Percentiles rank a stretch among this genome's conserved stretches.
Conservation (phyloP, 1,284 basidiomycete species). For the Pseudozyma tsukubaensis region DNA sequence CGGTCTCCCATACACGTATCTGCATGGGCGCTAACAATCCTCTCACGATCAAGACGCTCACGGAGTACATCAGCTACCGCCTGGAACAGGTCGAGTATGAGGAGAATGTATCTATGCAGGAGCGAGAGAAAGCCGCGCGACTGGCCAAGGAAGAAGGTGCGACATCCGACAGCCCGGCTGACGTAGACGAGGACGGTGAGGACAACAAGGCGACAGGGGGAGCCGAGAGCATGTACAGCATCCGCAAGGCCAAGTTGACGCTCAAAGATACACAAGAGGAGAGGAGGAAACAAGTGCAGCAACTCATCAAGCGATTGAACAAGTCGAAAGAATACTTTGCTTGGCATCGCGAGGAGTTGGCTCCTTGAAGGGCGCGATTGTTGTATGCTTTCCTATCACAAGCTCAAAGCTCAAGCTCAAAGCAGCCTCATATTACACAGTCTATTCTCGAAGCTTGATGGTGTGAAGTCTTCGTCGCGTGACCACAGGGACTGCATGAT, state of each 20-base stretch:
- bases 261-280: conserved; percentile 49
- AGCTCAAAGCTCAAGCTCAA: background rate
- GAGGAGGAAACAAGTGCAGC: conserved; percentile 32
- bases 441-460: too few relatives aligned
- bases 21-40: conserved; percentile 56
- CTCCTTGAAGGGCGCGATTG: conserved; percentile 9
- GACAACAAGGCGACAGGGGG: background rate
- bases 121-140: conserved; percentile 24
- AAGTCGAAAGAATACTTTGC: conserved; percentile 52
- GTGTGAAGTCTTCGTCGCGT: too few relatives aligned
- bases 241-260: conserved; percentile 46
- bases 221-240: conserved; percentile 33
- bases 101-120: conserved; percentile 39
- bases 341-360: conserved; percentile 48
- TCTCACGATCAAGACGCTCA: conserved; percentile 27
- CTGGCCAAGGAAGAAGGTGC: conserved; percentile 10
- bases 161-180: background rate
- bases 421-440: too few relatives aligned
- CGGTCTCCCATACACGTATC: conserved; percentile 1
- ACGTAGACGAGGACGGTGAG: background rate
- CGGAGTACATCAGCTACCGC: conserved; percentile 38
- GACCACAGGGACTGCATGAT: too few relatives aligned
- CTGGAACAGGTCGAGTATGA: conserved; percentile 41
- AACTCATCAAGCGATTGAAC: conserved; percentile 33
- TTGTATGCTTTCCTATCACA: background rate